Evolutionary conservation across 2,329 filamentous ascomycete species (phyloP), one percentile per base, ranked within the genome.

Genomic region (Diaporthe ampelina): DNA sequence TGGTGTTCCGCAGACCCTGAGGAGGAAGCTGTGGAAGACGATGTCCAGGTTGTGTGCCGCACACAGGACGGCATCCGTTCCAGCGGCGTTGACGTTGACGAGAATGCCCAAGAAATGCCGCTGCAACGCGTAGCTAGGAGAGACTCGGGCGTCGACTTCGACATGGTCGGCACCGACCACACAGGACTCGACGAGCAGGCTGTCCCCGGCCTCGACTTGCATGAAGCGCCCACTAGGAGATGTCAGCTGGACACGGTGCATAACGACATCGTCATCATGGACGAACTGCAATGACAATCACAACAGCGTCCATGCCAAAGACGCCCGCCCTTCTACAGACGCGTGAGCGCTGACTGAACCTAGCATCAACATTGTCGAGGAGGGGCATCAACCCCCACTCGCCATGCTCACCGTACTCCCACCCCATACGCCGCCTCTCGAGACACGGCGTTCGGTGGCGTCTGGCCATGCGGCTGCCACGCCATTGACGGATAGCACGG

Each of bases 1-100:
- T 75, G 74, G 74, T 57, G 40, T 43, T 40, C 63, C 13, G 73
- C 59, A 13, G 59, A 73, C 3, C 35, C 29, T 26, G 59, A 72
- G 32, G 24, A 32, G 6, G 58, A 40, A 3, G 6, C 37, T 26
- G 32, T 17, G 37, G 50, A 48, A 45, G 32, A 40, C 1, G 72
- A 45, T n/a, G 13, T 24, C 15, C 6, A n/a, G 5, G 7, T 26
- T 10, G 26, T n/a, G 11, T n/a, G 43, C 9, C 21, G 59, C 24
- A 35, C 21, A 7, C n/a, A 40, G 29, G 32, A 71, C 21, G n/a
- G 10, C 17, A 4, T 17, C 3, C 4, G 10, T 9, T 32, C 13
- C 10, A 32, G 21, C 32, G 35, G 19, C 9, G 32, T 13, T 26
- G 29, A 17, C 56, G 21, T 43, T 4, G 13, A 40, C 21, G 63